Base-by-base conservation (phyloP, 1,284 basidiomycete genomes). In the Veloboletus limbatus region DNA sequence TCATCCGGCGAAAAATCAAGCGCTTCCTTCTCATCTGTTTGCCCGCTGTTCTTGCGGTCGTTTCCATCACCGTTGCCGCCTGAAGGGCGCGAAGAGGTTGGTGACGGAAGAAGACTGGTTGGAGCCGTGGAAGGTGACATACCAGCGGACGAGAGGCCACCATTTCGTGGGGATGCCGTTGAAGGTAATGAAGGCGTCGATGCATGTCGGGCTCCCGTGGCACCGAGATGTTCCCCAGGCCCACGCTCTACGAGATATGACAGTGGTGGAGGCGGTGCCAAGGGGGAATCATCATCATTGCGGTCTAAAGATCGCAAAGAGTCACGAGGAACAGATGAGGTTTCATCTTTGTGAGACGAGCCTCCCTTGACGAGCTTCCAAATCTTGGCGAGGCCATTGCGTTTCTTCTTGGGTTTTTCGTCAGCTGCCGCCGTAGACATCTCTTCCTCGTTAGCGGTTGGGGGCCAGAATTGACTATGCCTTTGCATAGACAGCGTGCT, bases 201-300 rank as follows among this genome's bases (percentile, higher is more conserved):
- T 22, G 76, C 71, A 59, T 84, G 84, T 9, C 84, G 77, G 52
- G 68, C 66, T 25, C 60, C 62, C 4, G 52, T 6, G 33, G 69
- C 65, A 28, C 62, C 64, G 36, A 64, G 66, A 26, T 69, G 71
- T 36, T 82, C 78, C 18, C 70, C 69, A 35, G 73, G 72, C n/a
- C 77, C 71, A 43, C 87, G 77, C 53, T 81, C 78, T 2, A 92
- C 87, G 30, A 94, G 77, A 68, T 91, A 92, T 0, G 88, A 88
- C 47, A 94, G 63, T 3, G 89, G 85, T 4, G 92, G 92, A 5
- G 92, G 92, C 2, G 92, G 92, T 2, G 86, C 82, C 28, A 94
- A 72, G 6, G 88, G 88, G 14, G 74, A 63, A 59, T 88, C 82
- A 53, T 89, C 86, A 8, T 85, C 81, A 25, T 70, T 60, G 45